These are phyloP conservation scores for Leishmania arabica DNA, from an alignment of 208 protist genomes.

Conservation along the genomic window DNA sequence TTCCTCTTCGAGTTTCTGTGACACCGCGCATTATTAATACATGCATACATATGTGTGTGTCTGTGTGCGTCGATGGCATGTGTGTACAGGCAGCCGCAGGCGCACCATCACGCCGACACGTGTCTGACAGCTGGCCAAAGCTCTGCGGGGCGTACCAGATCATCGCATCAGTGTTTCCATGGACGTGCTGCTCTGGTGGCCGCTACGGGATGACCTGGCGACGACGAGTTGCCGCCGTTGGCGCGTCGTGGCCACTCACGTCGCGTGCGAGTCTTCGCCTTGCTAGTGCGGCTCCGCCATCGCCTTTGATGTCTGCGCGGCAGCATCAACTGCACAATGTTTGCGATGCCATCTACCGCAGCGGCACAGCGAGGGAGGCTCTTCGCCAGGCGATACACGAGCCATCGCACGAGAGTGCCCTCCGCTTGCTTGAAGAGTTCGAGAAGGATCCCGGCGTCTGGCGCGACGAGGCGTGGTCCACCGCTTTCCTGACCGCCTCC, in stretches of 20 bases:
- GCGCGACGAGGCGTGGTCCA: constrained; percentile 31
- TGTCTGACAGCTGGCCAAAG: background rate
- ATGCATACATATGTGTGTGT: background rate
- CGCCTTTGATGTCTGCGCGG: background rate
- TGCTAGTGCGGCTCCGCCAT: background rate
- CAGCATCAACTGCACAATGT: constrained; percentile 18
- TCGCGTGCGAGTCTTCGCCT: background rate
- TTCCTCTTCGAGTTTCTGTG: background rate
- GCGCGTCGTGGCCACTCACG: background rate
- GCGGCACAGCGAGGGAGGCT: constrained; percentile 43
- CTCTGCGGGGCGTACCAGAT: background rate
- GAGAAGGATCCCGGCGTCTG: constrained; percentile 36
- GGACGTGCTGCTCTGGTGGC: background rate
- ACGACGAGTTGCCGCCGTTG: background rate
- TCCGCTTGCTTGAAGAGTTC: constrained; percentile 60
- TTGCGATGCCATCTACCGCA: constrained; percentile 60
- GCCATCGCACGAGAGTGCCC: constrained; percentile 59
- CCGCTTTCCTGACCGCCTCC: constrained; percentile 16
- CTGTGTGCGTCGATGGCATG: background rate
- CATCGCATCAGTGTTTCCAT: background rate
- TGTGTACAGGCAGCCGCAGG: background rate
- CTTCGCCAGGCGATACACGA: constrained; percentile 68
- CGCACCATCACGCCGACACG: background rate
- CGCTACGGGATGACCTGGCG: background rate
- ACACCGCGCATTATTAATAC: background rate